Base-by-base conservation (phyloP, 2,329 filamentous ascomycete genomes). In the Grosmannia serpens region DNA sequence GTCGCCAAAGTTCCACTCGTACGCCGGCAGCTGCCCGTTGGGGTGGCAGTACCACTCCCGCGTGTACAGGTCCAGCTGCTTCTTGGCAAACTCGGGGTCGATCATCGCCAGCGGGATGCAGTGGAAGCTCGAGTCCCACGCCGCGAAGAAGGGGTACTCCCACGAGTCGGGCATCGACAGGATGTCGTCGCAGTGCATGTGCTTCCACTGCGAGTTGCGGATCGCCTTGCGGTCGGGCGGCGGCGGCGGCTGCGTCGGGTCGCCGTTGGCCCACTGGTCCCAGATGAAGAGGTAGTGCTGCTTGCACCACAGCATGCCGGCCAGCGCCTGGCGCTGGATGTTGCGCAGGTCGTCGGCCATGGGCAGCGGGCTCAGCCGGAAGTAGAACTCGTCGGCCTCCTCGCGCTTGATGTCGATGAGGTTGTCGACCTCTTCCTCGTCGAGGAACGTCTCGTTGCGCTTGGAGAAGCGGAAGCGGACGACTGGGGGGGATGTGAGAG, bases 11-110 rank as follows among this genome's bases (percentile, higher is more conserved):
- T 97, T 96, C 92, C 92, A 97, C 70, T 97, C 92, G 67, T 87
- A 86, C 33, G 92, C 91, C 55, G 91, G 90, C 44, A 97, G 76
- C 72, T 97, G 92, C 52, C 92, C 94, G 67, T 97, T 97, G 20
- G 92, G 92, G 72, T 97, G 92, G 81, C 94, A 96, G 76, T 96
- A 97, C 94, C 92, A 97, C 75, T 97, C 94, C 67, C 92, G 82
- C 2, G 92, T 97, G 70, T 97, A 92, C 49, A 97, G 75, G 69
- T 97, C 94, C 55, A 97, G 84, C 73, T 97, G 92, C 76, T 96
- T 96, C 82, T 97, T 97, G 58, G 92, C 91, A 67, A 96, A 96
- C 49, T 96, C 92, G 0, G 92, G 94, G 67, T 97, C 92, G 62
- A 97, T 91, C 91, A 97, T 96, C 46, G 94, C 89, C 61, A 97